Percentiles rank a stretch among this genome's conserved stretches.
phyloP scores from a whole-genome alignment of 768 basidiomycete species.

The Termitomyces sp. region DNA sequence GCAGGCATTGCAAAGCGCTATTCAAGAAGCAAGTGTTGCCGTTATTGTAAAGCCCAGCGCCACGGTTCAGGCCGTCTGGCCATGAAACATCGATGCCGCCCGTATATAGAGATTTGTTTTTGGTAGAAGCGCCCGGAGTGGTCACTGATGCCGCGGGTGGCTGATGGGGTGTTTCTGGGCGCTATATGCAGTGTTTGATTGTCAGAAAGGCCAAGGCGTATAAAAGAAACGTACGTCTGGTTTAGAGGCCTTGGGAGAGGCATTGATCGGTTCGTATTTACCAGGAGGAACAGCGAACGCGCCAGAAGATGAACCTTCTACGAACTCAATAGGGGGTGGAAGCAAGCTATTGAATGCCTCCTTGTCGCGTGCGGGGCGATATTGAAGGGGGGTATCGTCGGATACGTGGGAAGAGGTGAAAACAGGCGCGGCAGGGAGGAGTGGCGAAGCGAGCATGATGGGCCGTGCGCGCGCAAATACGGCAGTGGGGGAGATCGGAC shows the following conservation, averaged over 20 bases:
- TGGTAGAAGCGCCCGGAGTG: conserved; percentile 17
- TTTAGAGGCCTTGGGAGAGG: conserved; percentile 46
- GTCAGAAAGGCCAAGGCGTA: background rate
- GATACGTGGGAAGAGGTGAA: conserved; percentile 45
- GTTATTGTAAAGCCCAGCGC: conserved; percentile 70
- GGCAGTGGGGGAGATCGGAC: background rate
- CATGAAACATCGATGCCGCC: conserved; percentile 58
- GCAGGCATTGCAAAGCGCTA: conserved; percentile 86
- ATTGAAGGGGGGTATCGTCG: conserved; percentile 45
- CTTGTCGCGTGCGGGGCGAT: conserved; percentile 63
- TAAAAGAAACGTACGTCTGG: conserved; percentile 36
- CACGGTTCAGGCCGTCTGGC: conserved; percentile 45
- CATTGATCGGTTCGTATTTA: conserved; percentile 81
- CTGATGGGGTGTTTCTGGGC: conserved; percentile 12
- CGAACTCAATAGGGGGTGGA: conserved; percentile 76
- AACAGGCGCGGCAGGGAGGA: conserved; percentile 43
- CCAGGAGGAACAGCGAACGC: conserved; percentile 64
- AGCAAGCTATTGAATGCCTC: conserved; percentile 76
- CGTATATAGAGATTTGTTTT: conserved; percentile 40
- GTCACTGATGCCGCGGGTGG: conserved; percentile 15
- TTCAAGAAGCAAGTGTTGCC: conserved; percentile 98
- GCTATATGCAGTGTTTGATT: conserved; percentile 9
- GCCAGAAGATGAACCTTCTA: conserved; percentile 81
- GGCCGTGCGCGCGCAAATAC: background rate
- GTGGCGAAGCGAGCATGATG: conserved; percentile 66